phyloP scores from a whole-genome alignment of 2,329 filamentous ascomycete species.

The Fusarium neocosmosporiellum region DNA sequence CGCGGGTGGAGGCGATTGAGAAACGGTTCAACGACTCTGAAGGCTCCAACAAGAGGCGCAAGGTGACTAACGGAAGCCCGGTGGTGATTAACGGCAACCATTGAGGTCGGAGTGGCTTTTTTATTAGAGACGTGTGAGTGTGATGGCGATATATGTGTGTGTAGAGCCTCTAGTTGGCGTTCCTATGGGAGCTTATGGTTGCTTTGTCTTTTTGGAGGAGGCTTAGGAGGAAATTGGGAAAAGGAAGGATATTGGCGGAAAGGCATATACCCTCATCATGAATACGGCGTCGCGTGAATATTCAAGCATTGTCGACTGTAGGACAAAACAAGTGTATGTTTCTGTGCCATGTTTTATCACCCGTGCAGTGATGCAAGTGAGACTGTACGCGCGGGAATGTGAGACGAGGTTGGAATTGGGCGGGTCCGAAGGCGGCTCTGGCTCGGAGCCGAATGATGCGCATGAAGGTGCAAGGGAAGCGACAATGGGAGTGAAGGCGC shows the following conservation, averaged over 20 bases:
- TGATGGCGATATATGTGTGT: not conserved
- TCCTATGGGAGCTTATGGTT: not conserved
- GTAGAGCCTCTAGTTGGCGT: constrained; percentile 2
- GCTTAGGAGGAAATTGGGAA: not conserved
- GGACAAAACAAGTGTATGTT: not conserved
- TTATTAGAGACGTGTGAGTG: not conserved
- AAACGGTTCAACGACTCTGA: constrained; percentile 12
- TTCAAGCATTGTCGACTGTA: not conserved
- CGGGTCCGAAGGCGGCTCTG: not conserved
- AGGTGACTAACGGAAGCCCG: constrained; percentile 32
- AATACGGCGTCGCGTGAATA: constrained; percentile 19
- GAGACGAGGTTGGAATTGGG: not conserved
- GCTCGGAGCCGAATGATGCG: constrained; percentile 6
- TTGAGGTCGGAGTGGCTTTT: constrained; percentile 5
- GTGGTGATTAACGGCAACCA: constrained; percentile 17
- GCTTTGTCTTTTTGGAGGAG: constrained; percentile 9
- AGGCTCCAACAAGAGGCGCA: constrained; percentile 37
- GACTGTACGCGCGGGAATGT: not conserved
- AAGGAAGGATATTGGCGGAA: not conserved
- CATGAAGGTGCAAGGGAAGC: not conserved
- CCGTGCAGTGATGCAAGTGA: not conserved
- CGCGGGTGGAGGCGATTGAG: constrained; percentile 40
- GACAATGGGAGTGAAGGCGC: not conserved
- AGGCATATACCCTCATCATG: constrained; percentile 32
- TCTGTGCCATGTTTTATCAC: not conserved